These are phyloP conservation scores for Wickerhamomyces rabaulensis DNA, from an alignment of 805 yeast species.

Conservation along the genomic window DNA sequence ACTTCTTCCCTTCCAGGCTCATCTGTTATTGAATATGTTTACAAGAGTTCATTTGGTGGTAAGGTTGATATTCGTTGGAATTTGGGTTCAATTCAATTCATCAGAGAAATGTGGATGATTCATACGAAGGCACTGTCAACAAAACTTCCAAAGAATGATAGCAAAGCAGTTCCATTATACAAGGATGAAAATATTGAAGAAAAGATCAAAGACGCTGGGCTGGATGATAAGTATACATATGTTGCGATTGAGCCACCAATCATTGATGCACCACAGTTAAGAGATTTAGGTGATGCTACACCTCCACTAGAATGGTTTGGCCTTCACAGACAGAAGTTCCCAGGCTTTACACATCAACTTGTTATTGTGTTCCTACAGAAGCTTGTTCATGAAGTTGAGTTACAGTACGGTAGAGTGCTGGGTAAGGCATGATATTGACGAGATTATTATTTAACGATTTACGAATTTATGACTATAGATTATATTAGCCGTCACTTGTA, in stretches of 20 bases:
- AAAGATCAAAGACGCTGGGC: conserved; percentile 42
- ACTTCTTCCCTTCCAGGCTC: conserved; percentile 55
- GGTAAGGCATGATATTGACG: conserved; percentile 31
- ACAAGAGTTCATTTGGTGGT: conserved; percentile 75
- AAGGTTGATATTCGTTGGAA: conserved; percentile 93
- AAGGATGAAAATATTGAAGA: conserved; percentile 33
- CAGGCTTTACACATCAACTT: conserved; percentile 79
- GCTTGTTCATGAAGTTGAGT: conserved; percentile 60
- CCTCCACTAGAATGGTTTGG: conserved; percentile 99
- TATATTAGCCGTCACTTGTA: too few species aligned
- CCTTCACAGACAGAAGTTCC: conserved; percentile 78
- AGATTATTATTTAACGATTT: neutral
- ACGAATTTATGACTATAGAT: neutral
- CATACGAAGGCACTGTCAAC: conserved; percentile 71
- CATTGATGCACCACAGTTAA: conserved; percentile 84
- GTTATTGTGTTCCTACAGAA: conserved; percentile 71
- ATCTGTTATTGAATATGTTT: conserved; percentile 59
- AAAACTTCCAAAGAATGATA: conserved; percentile 38
- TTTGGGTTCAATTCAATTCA: conserved; percentile 82
- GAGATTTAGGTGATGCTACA: conserved; percentile 92
- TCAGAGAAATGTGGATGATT: conserved; percentile 87
- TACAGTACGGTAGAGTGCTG: conserved; percentile 36
- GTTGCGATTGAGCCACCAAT: conserved; percentile 67
- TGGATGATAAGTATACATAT: conserved; percentile 48
- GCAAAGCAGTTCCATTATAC: conserved; percentile 14